Conservation (phyloP, 345 rosid species). For the Limnanthes douglasii region DNA sequence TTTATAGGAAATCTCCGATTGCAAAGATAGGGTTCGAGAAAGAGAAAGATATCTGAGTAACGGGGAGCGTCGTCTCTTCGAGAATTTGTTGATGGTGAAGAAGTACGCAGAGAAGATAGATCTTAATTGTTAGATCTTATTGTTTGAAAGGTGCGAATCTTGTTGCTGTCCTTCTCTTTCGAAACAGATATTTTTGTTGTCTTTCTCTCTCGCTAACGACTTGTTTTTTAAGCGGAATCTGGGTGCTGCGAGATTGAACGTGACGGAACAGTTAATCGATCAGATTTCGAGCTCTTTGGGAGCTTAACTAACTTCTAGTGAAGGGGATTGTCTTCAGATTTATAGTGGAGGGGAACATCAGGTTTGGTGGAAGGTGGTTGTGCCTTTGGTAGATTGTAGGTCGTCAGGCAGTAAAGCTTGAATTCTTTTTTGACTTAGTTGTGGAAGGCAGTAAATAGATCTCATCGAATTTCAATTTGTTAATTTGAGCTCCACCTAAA, state of each 20-base stretch:
- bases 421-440: constrained; percentile 4
- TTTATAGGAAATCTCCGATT: background rate
- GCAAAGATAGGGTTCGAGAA: constrained; percentile 10
- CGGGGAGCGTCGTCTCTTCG: no score
- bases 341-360: constrained; percentile 12
- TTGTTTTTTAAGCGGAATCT: no score
- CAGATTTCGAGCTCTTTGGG: constrained; percentile 23
- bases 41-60: constrained; percentile 18
- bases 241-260: no score
- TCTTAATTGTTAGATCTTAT: constrained; percentile 5
- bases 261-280: no score
- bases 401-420: no score
- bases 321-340: no score
- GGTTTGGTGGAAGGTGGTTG: constrained; percentile 8
- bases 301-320: constrained; percentile 14
- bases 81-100: no score
- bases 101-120: no score
- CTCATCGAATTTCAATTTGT: background rate
- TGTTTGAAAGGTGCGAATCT: background rate
- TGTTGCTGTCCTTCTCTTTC: no score
- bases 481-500: constrained; percentile 1
- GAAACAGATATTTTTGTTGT: constrained; percentile 3
- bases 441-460: constrained; percentile 1
- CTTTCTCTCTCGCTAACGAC: no score
- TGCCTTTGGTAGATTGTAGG: constrained; percentile 6